A percentile compares a stretch with the other conserved stretches of the same genome.
phyloP scores from a whole-genome alignment of 306 rosid species.

The Aeschynomene evenia region DNA sequence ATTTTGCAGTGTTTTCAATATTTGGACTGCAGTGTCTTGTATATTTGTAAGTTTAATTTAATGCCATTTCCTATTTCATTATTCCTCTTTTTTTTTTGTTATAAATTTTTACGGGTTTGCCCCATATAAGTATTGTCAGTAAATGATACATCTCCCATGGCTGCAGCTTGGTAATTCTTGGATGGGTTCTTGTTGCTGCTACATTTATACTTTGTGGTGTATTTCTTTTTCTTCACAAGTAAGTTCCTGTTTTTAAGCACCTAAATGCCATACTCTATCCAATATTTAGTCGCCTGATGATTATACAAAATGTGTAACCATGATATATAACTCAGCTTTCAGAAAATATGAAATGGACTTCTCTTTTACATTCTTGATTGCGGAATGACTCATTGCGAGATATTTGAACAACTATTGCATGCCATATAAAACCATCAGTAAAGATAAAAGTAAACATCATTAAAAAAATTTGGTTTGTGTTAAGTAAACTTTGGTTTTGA shows the following conservation, averaged over 20 bases:
- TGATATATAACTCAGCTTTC: background rate
- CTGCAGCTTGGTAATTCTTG: slow-evolving; percentile 58
- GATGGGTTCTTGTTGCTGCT: slow-evolving; percentile 72
- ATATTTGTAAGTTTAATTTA: slow-evolving; percentile 65
- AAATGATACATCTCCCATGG: slow-evolving; percentile 16
- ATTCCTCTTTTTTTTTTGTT: background rate
- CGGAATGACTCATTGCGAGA: background rate
- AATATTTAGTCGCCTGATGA: background rate
- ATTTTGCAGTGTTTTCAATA: slow-evolving; percentile 69
- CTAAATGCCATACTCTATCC: no score
- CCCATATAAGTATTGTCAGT: background rate
- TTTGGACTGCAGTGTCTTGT: slow-evolving; percentile 73
- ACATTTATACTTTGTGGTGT: slow-evolving; percentile 72
- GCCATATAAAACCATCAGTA: background rate
- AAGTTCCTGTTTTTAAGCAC: slow-evolving; percentile 36
- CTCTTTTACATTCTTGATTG: background rate
- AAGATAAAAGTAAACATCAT: background rate
- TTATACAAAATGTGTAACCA: background rate
- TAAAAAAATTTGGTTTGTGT: background rate
- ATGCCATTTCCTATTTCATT: background rate
- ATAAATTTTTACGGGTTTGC: slow-evolving; percentile 6
- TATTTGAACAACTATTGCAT: background rate
- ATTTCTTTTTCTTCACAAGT: slow-evolving; percentile 81
- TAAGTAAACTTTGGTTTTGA: background rate
- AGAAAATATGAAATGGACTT: background rate